Conservation (phyloP, 305 asterid genomes). For the Salvia sclarea region DNA sequence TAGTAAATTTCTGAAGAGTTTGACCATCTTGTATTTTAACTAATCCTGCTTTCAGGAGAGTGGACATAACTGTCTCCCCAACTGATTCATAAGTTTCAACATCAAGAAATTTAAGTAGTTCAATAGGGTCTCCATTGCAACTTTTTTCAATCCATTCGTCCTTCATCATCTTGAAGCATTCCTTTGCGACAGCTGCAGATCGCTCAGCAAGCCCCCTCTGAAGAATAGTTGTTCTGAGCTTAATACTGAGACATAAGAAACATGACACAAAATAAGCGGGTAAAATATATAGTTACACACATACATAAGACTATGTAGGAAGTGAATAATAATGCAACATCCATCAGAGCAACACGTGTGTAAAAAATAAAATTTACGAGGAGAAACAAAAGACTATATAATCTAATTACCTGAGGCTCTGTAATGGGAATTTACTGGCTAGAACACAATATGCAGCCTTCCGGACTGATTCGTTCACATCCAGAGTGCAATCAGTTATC, state of each 20-base stretch:
- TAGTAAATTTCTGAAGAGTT: conserved; percentile 54
- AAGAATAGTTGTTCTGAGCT: conserved; percentile 78
- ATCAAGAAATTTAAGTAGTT: conserved; percentile 84
- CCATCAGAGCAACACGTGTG: not conserved
- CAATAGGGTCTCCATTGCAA: conserved; percentile 75
- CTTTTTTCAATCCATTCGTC: conserved; percentile 89
- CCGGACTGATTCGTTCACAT: conserved; percentile 83
- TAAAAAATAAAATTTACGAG: not conserved
- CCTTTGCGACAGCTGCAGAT: conserved; percentile 70
- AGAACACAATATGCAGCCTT: conserved; percentile 81
- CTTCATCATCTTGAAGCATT: conserved; percentile 81
- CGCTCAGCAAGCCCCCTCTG: conserved; percentile 97
- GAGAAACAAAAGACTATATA: conserved; percentile 9
- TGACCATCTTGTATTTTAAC: conserved; percentile 67
- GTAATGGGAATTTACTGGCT: conserved; percentile 82
- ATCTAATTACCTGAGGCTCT: conserved; percentile 79
- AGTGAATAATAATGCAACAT: conserved; percentile 7
- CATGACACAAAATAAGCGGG: conserved; percentile 25
- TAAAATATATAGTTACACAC: not conserved
- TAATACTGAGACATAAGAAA: conserved; percentile 58
- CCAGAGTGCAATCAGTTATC: conserved; percentile 79
- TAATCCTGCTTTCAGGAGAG: conserved; percentile 68
- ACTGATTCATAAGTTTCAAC: conserved; percentile 96
- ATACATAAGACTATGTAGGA: not conserved
- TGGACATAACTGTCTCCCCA: conserved; percentile 73